phyloP scores from a whole-genome alignment of 1,139 yeast species.

The Saccharomyces pastorianus region DNA sequence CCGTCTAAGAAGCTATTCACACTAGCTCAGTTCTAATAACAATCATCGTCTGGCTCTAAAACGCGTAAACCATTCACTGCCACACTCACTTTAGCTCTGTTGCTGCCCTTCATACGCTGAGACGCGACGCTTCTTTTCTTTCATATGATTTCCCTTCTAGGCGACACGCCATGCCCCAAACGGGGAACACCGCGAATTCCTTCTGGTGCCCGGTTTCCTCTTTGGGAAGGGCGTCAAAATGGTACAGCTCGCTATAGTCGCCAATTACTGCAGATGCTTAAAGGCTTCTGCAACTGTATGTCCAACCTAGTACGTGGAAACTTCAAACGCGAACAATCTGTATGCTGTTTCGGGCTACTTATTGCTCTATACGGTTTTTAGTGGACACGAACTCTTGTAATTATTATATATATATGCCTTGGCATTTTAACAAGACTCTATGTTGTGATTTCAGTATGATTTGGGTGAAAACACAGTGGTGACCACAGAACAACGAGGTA shows the following conservation, averaged over 20 bases:
- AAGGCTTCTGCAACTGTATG: background rate
- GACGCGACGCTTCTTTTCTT: background rate
- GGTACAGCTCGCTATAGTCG: background rate
- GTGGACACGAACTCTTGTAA: background rate
- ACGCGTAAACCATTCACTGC: background rate
- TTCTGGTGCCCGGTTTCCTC: background rate
- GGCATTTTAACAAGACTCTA: background rate
- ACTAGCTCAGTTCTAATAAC: background rate
- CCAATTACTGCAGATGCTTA: background rate
- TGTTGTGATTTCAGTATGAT: background rate
- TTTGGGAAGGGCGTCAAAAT: background rate
- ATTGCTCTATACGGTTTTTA: background rate
- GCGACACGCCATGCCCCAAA: background rate
- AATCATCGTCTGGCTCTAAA: background rate
- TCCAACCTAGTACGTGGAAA: background rate
- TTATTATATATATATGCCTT: background rate
- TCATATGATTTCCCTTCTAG: background rate
- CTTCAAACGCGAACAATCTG: background rate
- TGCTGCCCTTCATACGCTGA: background rate
- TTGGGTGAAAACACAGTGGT: background rate
- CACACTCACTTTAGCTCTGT: background rate
- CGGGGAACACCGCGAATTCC: background rate
- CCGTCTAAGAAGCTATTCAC: background rate
- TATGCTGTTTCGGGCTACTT: background rate
- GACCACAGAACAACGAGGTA: background rate